Evolutionary conservation across 192 early-diverging fungal species (phyloP).

Genomic region (Thamnidium elegans): DNA sequence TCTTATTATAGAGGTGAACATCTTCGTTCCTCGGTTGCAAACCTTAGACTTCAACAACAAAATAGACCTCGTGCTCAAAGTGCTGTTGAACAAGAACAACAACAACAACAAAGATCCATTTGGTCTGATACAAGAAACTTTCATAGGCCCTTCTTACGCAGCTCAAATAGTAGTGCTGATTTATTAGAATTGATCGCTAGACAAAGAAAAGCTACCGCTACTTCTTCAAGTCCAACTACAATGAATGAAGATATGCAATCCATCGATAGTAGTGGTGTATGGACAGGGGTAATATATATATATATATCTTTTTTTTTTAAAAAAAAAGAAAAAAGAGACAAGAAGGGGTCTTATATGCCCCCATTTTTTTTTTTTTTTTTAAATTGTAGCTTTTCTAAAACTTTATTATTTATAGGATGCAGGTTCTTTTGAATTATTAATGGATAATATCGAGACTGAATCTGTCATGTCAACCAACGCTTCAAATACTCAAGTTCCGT

Average conservation of each 20-base stretch:
- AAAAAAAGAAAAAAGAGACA: neutral
- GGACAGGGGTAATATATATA: slow-evolving; percentile 13
- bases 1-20: neutral
- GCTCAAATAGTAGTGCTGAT: slow-evolving; percentile 21
- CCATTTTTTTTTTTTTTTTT: neutral
- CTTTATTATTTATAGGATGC: neutral
- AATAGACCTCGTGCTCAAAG: slow-evolving; percentile 17
- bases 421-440: neutral
- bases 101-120: neutral
- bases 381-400: neutral
- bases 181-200: slow-evolving; percentile 16
- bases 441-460: neutral
- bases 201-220: slow-evolving; percentile 7
- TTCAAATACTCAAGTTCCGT: slow-evolving; percentile 48
- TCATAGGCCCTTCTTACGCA: slow-evolving; percentile 4
- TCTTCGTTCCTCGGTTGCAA: slow-evolving; percentile 7
- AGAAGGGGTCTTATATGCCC: neutral
- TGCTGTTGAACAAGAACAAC: neutral
- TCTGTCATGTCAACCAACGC: neutral
- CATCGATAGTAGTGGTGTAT: neutral
- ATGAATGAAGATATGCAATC: neutral
- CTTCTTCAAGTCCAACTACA: neutral
- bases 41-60: slow-evolving; percentile 4
- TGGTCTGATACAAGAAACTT: neutral
- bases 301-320: neutral